A percentile compares a stretch with the other conserved stretches of the same genome.
These are phyloP conservation scores for Prunus mongolica DNA, from an alignment of 306 rosid genomes.

Conservation along the genomic window DNA sequence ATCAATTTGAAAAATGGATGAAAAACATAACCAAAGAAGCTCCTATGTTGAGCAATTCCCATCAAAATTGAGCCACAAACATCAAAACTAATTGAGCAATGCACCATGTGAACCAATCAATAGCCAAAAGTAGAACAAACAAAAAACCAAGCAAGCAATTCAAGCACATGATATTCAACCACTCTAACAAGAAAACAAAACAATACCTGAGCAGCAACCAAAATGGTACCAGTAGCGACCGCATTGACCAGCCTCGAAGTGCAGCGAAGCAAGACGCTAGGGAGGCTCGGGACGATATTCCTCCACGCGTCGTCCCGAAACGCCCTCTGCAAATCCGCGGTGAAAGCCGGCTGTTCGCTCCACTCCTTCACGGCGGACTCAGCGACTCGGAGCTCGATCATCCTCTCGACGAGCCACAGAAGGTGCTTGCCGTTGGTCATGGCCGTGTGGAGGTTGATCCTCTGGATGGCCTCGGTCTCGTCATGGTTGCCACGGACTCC, in stretches of 20 bases:
- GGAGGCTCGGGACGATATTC: constrained; percentile 87
- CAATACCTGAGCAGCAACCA: constrained; percentile 70
- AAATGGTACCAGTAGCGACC: constrained; percentile 63
- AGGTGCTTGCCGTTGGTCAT: constrained; percentile 68
- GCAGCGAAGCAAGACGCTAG: constrained; percentile 74
- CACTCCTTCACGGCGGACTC: constrained; percentile 69
- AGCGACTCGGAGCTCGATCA: constrained; percentile 91
- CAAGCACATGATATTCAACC: not conserved
- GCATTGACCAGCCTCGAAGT: constrained; percentile 76
- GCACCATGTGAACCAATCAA: not conserved
- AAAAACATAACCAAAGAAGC: not conserved
- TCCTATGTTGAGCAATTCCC: not conserved
- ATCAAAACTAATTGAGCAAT: not conserved
- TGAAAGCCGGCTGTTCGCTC: constrained; percentile 72
- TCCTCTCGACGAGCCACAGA: constrained; percentile 84
- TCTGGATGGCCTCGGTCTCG: constrained; percentile 91
- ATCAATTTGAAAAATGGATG: not conserved
- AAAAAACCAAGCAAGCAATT: not conserved
- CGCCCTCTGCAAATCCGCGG: constrained; percentile 77
- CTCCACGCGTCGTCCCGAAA: constrained; percentile 82
- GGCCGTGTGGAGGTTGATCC: constrained; percentile 81
- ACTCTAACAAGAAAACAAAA: not conserved
- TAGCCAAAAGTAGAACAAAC: not conserved
- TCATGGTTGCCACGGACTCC: constrained; percentile 71
- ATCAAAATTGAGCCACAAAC: not conserved